A percentile compares a stretch with the other conserved stretches of the same genome.
These are phyloP conservation scores for Drechslerella dactyloides DNA, from an alignment of 2,329 filamentous ascomycete species.

Conservation along the genomic window DNA sequence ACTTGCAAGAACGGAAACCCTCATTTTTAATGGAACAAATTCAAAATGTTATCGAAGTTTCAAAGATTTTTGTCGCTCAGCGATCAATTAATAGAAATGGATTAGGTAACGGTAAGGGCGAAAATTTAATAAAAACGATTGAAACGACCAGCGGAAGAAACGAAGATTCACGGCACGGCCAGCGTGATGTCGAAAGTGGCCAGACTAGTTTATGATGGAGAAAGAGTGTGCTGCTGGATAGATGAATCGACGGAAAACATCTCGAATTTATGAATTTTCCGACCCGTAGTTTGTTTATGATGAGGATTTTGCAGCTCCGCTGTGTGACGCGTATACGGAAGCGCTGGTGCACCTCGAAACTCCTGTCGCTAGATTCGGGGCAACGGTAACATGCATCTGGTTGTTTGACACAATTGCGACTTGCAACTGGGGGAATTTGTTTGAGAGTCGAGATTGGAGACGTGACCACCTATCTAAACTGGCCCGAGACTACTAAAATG, in stretches of 20 bases:
- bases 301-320: not conserved
- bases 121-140: not conserved
- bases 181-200: slow-evolving; percentile 22
- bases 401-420: not conserved
- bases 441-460: no score
- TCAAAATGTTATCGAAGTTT: not conserved
- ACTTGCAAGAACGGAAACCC: slow-evolving; percentile 12
- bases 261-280: not conserved
- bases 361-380: no score
- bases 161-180: slow-evolving; percentile 22
- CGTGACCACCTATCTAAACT: no score
- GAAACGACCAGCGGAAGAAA: not conserved
- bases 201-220: not conserved
- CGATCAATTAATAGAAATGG: not conserved
- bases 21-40: slow-evolving; percentile 21
- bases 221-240: not conserved
- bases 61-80: slow-evolving; percentile 30
- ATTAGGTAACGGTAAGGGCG: not conserved
- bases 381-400: not conserved
- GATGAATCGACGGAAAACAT: not conserved
- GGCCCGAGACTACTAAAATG: no score
- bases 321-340: not conserved
- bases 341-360: not conserved
- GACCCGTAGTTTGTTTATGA: no score
- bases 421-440: no score